Evolutionary conservation across 352 stramenopile genomes (phyloP), one percentile per base, ranked within the genome.

Genomic region (Phytopythium delawarense): DNA sequence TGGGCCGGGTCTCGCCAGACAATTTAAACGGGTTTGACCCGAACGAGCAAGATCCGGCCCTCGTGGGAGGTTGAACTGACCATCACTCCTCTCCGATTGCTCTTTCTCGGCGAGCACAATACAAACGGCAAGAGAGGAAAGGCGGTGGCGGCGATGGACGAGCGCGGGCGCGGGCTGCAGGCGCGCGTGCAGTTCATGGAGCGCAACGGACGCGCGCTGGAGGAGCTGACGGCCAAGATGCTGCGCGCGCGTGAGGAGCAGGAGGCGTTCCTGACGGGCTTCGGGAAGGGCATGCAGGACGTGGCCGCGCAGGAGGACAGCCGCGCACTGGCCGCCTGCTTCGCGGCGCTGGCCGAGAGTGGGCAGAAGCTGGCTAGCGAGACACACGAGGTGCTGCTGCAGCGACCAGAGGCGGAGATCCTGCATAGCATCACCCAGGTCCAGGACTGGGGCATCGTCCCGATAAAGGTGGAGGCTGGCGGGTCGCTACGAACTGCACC

Each of bases 151-250:
- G 66, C 11, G 1, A 85, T 84, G 76, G 82, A 84, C 68, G 72
- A 84, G 52, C 73, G 69, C 11, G 68, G 76, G 2, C 65, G 65
- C 39, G 67, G 69, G 23, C 56, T 91, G 28, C 72, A 82, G 62
- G 69, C 78, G 61, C 81, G 87, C 56, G 60, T 95, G 57, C 80
- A 92, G 70, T 85, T 93, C 63, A 83, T 92, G 72, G 86, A 95
- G 81, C 79, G 79, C 60, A 95, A 88, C 59, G 73, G 78, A 1
- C 80, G 70, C 49, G 80, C 83, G 42, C 67, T 95, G n/a, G 80
- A 91, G 65, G 86, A 93, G 58, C 63, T 88, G 32, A 75, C 92
- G 48, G 72, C 71, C 23, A 79, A 77, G 66, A 89, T 89, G 77
- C 65, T 90, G 54, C 78, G 72, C 48, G 70, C 77, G 34, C 74